Percentiles rank a stretch among this genome's conserved stretches.
These are phyloP conservation scores for Hypoxylon sp. DNA, from an alignment of 2,329 filamentous ascomycete species.

Conservation along the genomic window DNA sequence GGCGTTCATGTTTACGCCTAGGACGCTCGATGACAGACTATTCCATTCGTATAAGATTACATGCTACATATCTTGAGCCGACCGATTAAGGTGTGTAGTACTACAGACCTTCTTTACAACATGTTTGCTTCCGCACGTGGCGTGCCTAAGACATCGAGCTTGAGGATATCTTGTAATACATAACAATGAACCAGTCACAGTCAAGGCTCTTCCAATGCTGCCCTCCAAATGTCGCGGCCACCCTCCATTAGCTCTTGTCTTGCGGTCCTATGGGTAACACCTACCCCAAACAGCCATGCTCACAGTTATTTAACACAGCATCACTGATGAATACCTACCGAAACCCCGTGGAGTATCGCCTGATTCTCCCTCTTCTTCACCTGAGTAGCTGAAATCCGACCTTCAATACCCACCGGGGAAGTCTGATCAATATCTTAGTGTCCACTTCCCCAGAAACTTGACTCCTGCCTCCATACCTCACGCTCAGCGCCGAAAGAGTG, in stretches of 20 bases:
- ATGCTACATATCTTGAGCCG: background rate
- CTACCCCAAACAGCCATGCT: constrained; percentile 20
- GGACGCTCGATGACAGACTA: background rate
- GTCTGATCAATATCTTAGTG: background rate
- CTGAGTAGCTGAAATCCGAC: background rate
- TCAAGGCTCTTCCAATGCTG: background rate
- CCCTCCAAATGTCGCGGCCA: background rate
- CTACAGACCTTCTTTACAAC: background rate
- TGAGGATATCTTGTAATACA: constrained; percentile 5
- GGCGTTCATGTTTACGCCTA: background rate
- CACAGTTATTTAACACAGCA: background rate
- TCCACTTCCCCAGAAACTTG: constrained; percentile 11
- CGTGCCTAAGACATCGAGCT: background rate
- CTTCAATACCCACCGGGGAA: constrained; percentile 14
- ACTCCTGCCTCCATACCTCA: background rate
- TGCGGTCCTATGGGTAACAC: constrained; percentile 13
- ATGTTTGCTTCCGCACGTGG: constrained; percentile 5
- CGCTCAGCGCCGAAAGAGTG: constrained; percentile 6
- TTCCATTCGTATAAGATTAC: no score
- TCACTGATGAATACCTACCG: background rate
- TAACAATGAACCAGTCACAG: constrained; percentile 1
- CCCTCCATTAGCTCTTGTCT: constrained; percentile 3
- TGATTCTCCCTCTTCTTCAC: background rate
- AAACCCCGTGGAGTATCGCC: background rate
- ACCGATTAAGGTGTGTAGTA: background rate